Evolutionary conservation across 306 rosid genomes (phyloP), one percentile per base, ranked within the genome.

Genomic region (Acacia crassicarpa): DNA sequence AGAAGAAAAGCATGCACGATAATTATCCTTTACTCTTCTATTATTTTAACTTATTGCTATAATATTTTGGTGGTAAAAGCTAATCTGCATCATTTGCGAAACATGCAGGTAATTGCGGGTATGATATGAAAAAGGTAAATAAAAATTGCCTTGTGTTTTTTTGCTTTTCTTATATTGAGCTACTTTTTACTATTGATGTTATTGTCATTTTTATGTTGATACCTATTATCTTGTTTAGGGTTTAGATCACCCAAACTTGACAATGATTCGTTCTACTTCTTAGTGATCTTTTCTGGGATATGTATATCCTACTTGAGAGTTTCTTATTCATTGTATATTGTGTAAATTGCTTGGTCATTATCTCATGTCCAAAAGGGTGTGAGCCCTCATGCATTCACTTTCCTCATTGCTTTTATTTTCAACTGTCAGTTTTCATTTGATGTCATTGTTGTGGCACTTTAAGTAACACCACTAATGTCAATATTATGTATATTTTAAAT

Each of bases 51-150:
- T 49, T 68, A 54, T 74, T 56, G 68, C 38, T 49, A 35, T 67
- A 54, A 44, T 78, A 53, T 78, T 80, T 68, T 76, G 72, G 68
- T 84, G 82, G 46, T 75, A 74, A 81, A 70, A 40, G 59, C 78
- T 88, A 73, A 90, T 81, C 72, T 65, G 58, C 46, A 45, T 78
- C 81, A 80, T 17, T 84, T 81, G 84, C 77, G 8, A 35, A 79
- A 79, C 61, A 22, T 89, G 97, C 97, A 95, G 99, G 87, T 67
- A 79, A 78, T 74, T 93, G 91, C 22, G 93, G 97, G 72, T 88
- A 90, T 73, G 92, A 95, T 84, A 89, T 95, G 94, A 84, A 86
- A 72, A 89, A 95, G 98, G 98, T 93, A 93, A 38, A 67, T 48
- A 73, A 59, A 59, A 35, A 53, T 59, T 38, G 44, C 84, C 78